Conservation (phyloP, 257 asterid species). For the Striga asiatica region DNA sequence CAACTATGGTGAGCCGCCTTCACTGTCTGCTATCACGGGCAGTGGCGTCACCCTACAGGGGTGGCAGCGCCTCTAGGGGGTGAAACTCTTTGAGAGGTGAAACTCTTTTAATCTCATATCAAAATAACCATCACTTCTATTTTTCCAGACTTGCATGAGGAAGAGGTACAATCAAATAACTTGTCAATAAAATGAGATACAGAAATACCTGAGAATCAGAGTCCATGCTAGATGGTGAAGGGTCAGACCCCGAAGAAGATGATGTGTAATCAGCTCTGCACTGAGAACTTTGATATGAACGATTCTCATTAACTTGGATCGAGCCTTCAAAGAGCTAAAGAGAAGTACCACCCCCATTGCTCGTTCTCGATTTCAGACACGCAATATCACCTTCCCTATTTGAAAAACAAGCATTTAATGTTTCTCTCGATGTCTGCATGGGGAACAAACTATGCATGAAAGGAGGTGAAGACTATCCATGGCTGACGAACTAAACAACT, state of each 20-base stretch:
- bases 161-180: too few species aligned
- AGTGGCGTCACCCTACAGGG: too few species aligned
- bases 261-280: conserved; percentile 41
- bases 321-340: conserved; percentile 71
- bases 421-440: conserved; percentile 21
- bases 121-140: too few species aligned
- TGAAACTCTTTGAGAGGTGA: too few species aligned
- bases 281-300: conserved; percentile 45
- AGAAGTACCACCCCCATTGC: conserved; percentile 37
- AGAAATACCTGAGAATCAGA: conserved; percentile 56
- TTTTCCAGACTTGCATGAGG: too few species aligned
- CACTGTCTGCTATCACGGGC: too few species aligned
- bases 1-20: too few species aligned
- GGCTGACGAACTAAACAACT: conserved; percentile 54
- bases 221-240: conserved; percentile 61
- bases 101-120: too few species aligned
- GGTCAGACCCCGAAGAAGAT: conserved; percentile 73
- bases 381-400: conserved; percentile 27
- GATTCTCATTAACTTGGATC: conserved; percentile 28
- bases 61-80: too few species aligned
- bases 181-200: background rate
- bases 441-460: conserved; percentile 60
- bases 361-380: conserved; percentile 24
- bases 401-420: conserved; percentile 22
- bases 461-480: conserved; percentile 60